A percentile compares a stretch with the other conserved stretches of the same genome.
Conservation (phyloP, 108 stramenopile species). For the Cyclostephanos invisitatus region DNA sequence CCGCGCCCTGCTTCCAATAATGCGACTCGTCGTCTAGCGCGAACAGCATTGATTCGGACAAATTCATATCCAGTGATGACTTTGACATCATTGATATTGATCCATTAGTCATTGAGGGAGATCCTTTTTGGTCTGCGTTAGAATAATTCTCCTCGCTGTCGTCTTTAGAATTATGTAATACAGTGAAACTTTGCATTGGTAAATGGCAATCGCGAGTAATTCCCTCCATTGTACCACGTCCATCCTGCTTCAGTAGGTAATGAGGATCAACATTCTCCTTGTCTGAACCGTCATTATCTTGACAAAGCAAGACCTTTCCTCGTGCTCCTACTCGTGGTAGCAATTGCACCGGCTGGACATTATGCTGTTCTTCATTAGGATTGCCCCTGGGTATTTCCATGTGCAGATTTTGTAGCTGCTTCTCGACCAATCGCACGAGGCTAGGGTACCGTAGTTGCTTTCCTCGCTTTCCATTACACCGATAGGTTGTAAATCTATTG, state of each 20-base stretch:
- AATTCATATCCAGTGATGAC: conserved; percentile 39
- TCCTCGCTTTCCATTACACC: conserved; percentile 6
- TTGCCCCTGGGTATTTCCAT: background rate
- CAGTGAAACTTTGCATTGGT: background rate
- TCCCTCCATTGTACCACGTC: background rate
- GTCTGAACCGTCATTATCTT: conserved; percentile 6
- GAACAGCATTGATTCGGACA: conserved; percentile 30
- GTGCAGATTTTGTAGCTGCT: conserved; percentile 2
- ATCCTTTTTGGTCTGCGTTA: background rate
- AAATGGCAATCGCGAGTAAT: background rate
- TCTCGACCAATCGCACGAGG: conserved; percentile 29
- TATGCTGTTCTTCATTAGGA: conserved; percentile 1
- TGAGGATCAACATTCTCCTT: conserved; percentile 16
- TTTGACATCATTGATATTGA: conserved; percentile 11
- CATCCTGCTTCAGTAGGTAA: background rate
- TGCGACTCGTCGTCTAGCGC: conserved; percentile 23
- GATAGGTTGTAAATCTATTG: background rate
- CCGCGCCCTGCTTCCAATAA: conserved; percentile 25
- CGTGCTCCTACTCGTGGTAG: background rate
- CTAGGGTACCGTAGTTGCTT: conserved; percentile 26
- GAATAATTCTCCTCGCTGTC: background rate
- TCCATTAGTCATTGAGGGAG: conserved; percentile 9
- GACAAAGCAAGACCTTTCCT: background rate
- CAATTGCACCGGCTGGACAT: background rate
- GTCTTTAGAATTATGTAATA: conserved; percentile 6